These are phyloP conservation scores for Pyrrhoderma lamaoense DNA, from an alignment of 1,284 basidiomycete species.

Conservation along the genomic window DNA sequence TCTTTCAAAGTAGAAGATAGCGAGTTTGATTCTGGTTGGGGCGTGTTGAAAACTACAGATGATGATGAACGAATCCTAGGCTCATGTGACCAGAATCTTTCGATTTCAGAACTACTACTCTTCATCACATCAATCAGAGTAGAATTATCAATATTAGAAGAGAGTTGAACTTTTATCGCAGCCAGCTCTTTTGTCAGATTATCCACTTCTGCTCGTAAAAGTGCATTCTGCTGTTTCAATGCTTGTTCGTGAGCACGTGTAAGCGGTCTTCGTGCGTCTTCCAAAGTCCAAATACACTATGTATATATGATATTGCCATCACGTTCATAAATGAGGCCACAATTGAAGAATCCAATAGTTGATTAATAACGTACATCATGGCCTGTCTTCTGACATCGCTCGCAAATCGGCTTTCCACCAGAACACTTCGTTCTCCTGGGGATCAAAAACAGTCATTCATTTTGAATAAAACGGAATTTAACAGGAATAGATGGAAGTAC, in stretches of 20 bases:
- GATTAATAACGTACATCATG: slow-evolving; percentile 12
- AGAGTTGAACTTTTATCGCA: background rate
- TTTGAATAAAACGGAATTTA: background rate
- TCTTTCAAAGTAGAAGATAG: too few relatives aligned
- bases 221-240: slow-evolving; percentile 15
- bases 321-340: background rate
- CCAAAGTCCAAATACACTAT: slow-evolving; percentile 15
- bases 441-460: background rate
- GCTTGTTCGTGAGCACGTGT: slow-evolving; percentile 17
- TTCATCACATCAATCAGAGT: too few relatives aligned
- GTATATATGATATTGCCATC: background rate
- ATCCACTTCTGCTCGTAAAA: slow-evolving; percentile 14
- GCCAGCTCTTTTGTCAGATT: slow-evolving; percentile 7
- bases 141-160: too few relatives aligned
- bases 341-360: background rate
- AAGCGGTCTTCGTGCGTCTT: slow-evolving; percentile 13
- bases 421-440: slow-evolving; percentile 15
- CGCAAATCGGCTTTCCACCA: slow-evolving; percentile 13
- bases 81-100: too few relatives aligned
- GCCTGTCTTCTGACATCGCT: slow-evolving; percentile 17
- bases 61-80: too few relatives aligned
- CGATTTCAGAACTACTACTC: too few relatives aligned
- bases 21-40: too few relatives aligned
- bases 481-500: background rate
- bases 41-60: too few relatives aligned